These are phyloP conservation scores for Schizochytrium sp. DNA, from an alignment of 108 stramenopile species.

Conservation along the genomic window DNA sequence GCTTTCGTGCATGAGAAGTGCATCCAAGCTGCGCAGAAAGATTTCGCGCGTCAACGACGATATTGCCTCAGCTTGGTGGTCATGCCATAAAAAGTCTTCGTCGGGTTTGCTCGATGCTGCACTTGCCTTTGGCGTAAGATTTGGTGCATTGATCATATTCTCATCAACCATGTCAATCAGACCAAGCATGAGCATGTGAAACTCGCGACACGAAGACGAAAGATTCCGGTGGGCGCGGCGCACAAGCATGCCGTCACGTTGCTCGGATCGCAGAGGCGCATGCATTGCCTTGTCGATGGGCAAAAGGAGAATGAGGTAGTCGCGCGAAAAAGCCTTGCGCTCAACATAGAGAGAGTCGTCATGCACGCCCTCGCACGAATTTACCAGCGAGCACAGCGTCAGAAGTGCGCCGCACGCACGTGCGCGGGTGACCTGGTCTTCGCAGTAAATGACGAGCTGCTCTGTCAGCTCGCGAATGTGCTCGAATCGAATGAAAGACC, in stretches of 20 bases:
- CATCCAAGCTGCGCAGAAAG: not conserved
- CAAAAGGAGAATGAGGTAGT: not conserved
- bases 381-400: not conserved
- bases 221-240: not conserved
- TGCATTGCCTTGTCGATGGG: not conserved
- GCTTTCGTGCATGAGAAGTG: not conserved
- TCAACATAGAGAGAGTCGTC: not conserved
- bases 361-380: not conserved
- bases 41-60: not conserved
- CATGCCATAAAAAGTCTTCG: too few relatives aligned
- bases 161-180: not conserved
- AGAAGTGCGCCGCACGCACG: not conserved
- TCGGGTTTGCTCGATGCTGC: not conserved
- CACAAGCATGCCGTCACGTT: not conserved
- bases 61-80: not conserved
- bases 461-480: not conserved
- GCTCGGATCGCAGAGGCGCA: not conserved
- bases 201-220: not conserved
- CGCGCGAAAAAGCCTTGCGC: not conserved
- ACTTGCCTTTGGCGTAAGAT: not conserved
- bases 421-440: not conserved
- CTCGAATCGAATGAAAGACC: not conserved
- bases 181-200: not conserved
- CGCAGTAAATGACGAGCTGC: conserved; percentile 7
- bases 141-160: not conserved